Evolutionary conservation across 805 yeast genomes (phyloP), one percentile per base, ranked within the genome.

Genomic region (Starmerella stellata): DNA sequence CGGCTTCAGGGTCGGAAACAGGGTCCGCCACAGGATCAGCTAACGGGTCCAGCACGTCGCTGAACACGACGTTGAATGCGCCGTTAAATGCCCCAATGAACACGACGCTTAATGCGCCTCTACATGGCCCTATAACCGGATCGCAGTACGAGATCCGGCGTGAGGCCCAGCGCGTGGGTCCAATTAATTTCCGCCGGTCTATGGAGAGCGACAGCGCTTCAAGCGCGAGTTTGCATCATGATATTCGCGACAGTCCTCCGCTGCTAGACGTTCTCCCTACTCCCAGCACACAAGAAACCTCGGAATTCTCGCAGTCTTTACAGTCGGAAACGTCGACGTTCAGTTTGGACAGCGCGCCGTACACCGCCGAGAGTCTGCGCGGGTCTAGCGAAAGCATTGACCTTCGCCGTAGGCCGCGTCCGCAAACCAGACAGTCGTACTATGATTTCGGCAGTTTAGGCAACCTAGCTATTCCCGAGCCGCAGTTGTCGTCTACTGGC

Each of bases 211-310:
- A 8, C 39, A 8, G 36, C 39, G 5, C 36, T 30, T 18, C 13
- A 39, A 39, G 17, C 37, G 33, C 11, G 42, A 36, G 18, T 28
- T 27, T 16, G 34, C n/a, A 5, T 16, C 35, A 15, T 11, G 24
- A 32, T 27, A 28, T 27, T 7, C 25, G 40, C 33, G 30, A 35
- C 28, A 37, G 39, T 30, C 41, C 32, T 2, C 31, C 46, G 7
- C 30, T 44, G 34, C 40, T 44, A 14, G 43, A 39, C 27, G 31
- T 44, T 7, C 42, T 44, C 13, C 47, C 47, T 1, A 39, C 44
- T 19, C 45, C 47, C 5, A 33, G 19, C 14, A 17, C 11, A 8
- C 25, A 23, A 11, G 25, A 23, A 23, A 23, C 25, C 7, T 7
- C 9, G 7, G 9, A 11, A 11, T 23, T 23, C 11, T 23, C 25